These are phyloP conservation scores for Gossypioides kirkii DNA, from an alignment of 345 rosid genomes.

Conservation along the genomic window DNA sequence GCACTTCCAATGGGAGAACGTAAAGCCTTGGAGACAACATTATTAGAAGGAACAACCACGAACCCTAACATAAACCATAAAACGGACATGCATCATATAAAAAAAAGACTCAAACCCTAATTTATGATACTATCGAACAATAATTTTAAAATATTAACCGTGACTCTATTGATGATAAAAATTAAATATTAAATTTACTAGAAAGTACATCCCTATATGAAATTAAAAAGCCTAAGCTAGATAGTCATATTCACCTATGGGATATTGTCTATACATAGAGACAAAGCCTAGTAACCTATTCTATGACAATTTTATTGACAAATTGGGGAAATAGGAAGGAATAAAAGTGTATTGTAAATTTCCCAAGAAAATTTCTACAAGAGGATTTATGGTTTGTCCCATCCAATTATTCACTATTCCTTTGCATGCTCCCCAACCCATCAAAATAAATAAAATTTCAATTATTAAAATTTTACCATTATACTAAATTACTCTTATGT, in stretches of 20 bases:
- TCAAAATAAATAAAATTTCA: no score
- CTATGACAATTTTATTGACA: not conserved
- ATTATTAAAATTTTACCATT: no score
- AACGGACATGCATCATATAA: no score
- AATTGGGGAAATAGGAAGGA: not conserved
- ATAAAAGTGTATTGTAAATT: not conserved
- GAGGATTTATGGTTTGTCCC: not conserved
- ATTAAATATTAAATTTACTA: not conserved
- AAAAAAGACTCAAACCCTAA: fast-evolving
- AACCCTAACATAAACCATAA: no score
- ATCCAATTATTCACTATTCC: not conserved
- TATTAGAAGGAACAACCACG: no score
- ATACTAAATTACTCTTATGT: no score
- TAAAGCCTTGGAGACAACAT: no score
- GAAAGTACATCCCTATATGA: not conserved
- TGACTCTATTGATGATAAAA: no score
- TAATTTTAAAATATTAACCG: no score
- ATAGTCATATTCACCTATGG: not conserved
- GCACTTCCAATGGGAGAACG: no score
- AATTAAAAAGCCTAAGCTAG: not conserved
- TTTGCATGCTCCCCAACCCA: not conserved
- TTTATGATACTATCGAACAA: no score
- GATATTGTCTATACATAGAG: not conserved
- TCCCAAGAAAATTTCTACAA: not conserved
- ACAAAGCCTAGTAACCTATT: not conserved